Evolutionary conservation across 2,329 filamentous ascomycete species (phyloP).

Genomic region (Ophiosphaerella korrae): DNA sequence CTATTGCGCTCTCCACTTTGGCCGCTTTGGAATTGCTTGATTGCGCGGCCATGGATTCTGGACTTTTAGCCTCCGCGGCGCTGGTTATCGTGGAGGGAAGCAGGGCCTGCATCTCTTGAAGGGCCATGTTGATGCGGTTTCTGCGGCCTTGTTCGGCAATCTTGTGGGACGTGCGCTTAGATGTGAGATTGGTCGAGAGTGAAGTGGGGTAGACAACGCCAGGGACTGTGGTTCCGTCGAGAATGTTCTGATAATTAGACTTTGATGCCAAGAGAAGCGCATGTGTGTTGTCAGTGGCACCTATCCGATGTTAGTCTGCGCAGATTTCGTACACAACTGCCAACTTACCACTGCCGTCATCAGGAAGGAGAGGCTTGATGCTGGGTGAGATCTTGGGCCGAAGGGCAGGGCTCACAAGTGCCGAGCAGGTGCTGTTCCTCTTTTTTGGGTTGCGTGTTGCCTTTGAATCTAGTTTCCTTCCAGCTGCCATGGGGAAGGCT

Average conservation of each 20-base stretch:
- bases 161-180: slow-evolving; percentile 96
- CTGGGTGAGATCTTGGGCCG: slow-evolving; percentile 89
- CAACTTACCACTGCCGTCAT: slow-evolving; percentile 58
- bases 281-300: slow-evolving; percentile 62
- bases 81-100: slow-evolving; percentile 64
- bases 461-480: slow-evolving; percentile 40
- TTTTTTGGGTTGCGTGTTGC: slow-evolving; percentile 44
- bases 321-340: not conserved
- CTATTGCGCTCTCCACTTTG: slow-evolving; percentile 95
- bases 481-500: slow-evolving; percentile 30
- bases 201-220: slow-evolving; percentile 90
- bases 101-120: slow-evolving; percentile 87
- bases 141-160: slow-evolving; percentile 94
- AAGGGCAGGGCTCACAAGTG: slow-evolving; percentile 83
- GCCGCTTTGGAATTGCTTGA: slow-evolving; percentile 78
- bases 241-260: slow-evolving; percentile 96
- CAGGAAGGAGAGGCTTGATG: slow-evolving; percentile 88
- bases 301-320: slow-evolving; percentile 31
- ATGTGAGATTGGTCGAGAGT: slow-evolving; percentile 90
- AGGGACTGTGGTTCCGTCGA: slow-evolving; percentile 89
- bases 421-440: slow-evolving; percentile 62
- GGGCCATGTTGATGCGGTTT: slow-evolving; percentile 91
- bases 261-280: slow-evolving; percentile 86
- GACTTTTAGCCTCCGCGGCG: slow-evolving; percentile 42
- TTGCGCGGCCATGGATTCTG: slow-evolving; percentile 44